Percentiles rank a stretch among this genome's conserved stretches.
phyloP scores from a whole-genome alignment of 805 yeast species.

The Zygosaccharomyces bailii region DNA sequence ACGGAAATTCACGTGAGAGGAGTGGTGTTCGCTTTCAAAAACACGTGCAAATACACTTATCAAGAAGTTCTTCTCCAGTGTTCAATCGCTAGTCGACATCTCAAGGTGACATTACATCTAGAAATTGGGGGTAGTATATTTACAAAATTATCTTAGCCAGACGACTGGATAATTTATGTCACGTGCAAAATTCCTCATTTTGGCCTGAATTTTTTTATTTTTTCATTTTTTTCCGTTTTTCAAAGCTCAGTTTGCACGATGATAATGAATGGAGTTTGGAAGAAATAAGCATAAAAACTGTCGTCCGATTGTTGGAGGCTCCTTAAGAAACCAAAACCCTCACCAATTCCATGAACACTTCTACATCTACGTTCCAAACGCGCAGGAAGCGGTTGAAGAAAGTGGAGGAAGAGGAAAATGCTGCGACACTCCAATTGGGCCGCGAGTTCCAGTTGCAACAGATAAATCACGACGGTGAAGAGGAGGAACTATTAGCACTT shows the following conservation, averaged over 20 bases:
- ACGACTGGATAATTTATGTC: too few species aligned
- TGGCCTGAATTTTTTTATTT: too few species aligned
- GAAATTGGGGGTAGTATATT: too few species aligned
- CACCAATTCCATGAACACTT: constrained; percentile 61
- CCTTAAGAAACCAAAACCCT: not conserved
- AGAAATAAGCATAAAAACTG: not conserved
- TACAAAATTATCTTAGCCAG: too few species aligned
- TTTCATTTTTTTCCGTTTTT: not conserved
- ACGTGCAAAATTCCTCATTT: too few species aligned
- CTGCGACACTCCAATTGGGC: constrained; percentile 81
- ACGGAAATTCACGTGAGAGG: not conserved
- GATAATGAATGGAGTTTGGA: not conserved
- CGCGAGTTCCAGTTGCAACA: constrained; percentile 87
- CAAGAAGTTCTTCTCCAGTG: too few species aligned
- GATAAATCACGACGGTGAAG: constrained; percentile 74
- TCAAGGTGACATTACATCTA: too few species aligned
- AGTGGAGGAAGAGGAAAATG: constrained; percentile 87
- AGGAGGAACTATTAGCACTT: constrained; percentile 73
- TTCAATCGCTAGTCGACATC: too few species aligned
- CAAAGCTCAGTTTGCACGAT: not conserved
- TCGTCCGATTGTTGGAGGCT: too few species aligned
- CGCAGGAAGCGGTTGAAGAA: constrained; percentile 68
- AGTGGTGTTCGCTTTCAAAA: too few species aligned
- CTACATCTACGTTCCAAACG: constrained; percentile 83
- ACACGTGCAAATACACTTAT: too few species aligned